Base-by-base conservation (phyloP, 2,329 filamentous ascomycete genomes). In the Nemania serpens region DNA sequence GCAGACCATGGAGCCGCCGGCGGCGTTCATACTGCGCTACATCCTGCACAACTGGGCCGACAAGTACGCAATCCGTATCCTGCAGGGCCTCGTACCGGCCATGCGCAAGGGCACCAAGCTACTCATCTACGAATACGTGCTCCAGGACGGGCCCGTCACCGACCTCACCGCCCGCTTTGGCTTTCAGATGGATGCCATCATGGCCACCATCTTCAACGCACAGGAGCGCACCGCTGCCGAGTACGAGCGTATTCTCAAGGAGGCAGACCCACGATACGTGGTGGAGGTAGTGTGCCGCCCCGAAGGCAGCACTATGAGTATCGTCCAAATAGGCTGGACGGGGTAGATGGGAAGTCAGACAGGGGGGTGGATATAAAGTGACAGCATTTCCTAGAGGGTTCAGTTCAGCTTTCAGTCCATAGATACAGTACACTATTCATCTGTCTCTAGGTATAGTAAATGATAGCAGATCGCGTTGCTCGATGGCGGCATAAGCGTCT, bases 21-120 rank as follows among this genome's bases (percentile, higher is more conserved):
- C 52, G 34, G 61, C 49, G 9, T 63, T 60, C 50, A 17, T 68
- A 22, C 25, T 69, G 48, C 63, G 61, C 37, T 55, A 45, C 41
- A 53, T 64, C 47, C 43, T 69, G 42, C 66, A 69, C 49, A 65
- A 68, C 52, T 68, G 63, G 59, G 49, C 62, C 6, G 65, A 67
- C 56, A 64, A 67, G 52, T 64, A 68, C 41, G 59, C 59, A 15
- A 57, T 55, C 17, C 51, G 22, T 12, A 67, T 69, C 22, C 58
- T 69, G 11, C 55, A 59, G 36, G 34, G 41, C 15, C 59, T 62
- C 10, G 55, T 67, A 15, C 65, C 66, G n/a, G 66, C 63, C 15
- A 59, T 69, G 59, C 59, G 58, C 46, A 54, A 57, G 11, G 66
- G 66, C 3, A 59, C 64, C 12, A 61, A 56, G 33, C 15, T 66